A percentile compares a stretch with the other conserved stretches of the same genome.
These are phyloP conservation scores for Bipolaris sorokiniana DNA, from an alignment of 2,329 filamentous ascomycete species.

Conservation along the genomic window DNA sequence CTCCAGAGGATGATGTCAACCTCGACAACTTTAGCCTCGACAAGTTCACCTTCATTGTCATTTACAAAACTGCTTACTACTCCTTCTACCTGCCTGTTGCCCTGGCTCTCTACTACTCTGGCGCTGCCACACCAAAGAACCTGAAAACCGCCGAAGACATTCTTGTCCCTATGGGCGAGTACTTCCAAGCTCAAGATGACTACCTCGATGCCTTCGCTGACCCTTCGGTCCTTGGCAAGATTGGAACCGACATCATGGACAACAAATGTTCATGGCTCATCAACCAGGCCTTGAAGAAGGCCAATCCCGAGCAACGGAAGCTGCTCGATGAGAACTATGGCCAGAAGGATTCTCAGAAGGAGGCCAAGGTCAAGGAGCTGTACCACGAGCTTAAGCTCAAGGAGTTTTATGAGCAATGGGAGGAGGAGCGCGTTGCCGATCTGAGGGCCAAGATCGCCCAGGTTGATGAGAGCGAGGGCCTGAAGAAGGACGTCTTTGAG, in stretches of 20 bases:
- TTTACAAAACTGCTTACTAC: conserved; percentile 99
- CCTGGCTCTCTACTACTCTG: conserved; percentile 83
- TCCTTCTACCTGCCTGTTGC: conserved; percentile 98
- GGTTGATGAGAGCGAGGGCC: conserved; percentile 83
- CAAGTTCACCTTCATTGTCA: conserved; percentile 98
- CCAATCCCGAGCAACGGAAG: conserved; percentile 82
- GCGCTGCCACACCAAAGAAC: conserved; percentile 85
- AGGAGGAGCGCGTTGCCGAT: conserved; percentile 84
- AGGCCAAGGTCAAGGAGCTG: conserved; percentile 85
- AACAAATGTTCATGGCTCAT: conserved; percentile 99
- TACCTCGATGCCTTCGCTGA: conserved; percentile 98
- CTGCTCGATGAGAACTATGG: conserved; percentile 93
- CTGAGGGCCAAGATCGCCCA: conserved; percentile 75
- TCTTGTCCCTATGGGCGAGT: conserved; percentile 95
- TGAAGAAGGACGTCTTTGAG: conserved; percentile 91
- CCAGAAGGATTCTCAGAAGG: conserved; percentile 81
- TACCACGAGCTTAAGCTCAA: conserved; percentile 86
- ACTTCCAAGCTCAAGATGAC: conserved; percentile 99
- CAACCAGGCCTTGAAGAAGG: conserved; percentile 86
- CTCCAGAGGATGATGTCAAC: conserved; percentile 90
- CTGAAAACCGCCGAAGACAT: conserved; percentile 89
- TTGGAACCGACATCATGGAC: conserved; percentile 97
- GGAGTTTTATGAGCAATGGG: conserved; percentile 83
- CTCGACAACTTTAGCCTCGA: conserved; percentile 93
- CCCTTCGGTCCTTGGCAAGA: conserved; percentile 93